Evolutionary conservation across 2,329 filamentous ascomycete genomes (phyloP).

Genomic region (Atkinsonella hypoxylon): DNA sequence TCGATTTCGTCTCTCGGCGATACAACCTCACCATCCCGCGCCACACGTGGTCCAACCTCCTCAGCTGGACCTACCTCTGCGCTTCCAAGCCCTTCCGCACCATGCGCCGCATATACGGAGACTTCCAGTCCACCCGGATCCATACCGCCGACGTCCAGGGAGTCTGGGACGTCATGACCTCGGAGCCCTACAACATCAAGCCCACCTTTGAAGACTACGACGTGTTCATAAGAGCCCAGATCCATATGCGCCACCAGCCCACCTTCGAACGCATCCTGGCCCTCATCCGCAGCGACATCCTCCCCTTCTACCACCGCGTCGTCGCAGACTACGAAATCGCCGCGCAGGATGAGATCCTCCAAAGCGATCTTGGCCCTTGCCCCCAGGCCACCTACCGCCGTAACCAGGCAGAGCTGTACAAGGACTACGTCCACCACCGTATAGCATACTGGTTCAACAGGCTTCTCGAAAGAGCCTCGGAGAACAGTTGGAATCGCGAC

Average conservation of each 20-base stretch:
- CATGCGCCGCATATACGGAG: slow-evolving; percentile 24
- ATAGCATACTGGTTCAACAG: slow-evolving; percentile 17
- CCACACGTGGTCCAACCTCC: slow-evolving; percentile 52
- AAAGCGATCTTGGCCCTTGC: slow-evolving; percentile 11
- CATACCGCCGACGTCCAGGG: slow-evolving; percentile 30
- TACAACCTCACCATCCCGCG: slow-evolving; percentile 46
- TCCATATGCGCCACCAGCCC: slow-evolving; percentile 17
- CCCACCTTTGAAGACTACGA: slow-evolving; percentile 47
- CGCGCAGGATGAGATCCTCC: slow-evolving; percentile 22
- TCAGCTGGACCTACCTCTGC: slow-evolving; percentile 55
- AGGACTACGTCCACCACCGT: slow-evolving; percentile 20
- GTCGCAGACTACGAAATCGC: slow-evolving; percentile 15
- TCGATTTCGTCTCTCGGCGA: slow-evolving; percentile 49
- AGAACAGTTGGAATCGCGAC: slow-evolving; percentile 12
- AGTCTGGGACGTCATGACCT: slow-evolving; percentile 49
- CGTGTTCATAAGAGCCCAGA: slow-evolving; percentile 25
- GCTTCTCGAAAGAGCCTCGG: slow-evolving; percentile 16
- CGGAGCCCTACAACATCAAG: slow-evolving; percentile 40
- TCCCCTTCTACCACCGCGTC: slow-evolving; percentile 24
- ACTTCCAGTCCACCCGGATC: slow-evolving; percentile 21
- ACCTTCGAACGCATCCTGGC: slow-evolving; percentile 20
- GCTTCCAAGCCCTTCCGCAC: slow-evolving; percentile 24
- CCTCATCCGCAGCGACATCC: slow-evolving; percentile 27
- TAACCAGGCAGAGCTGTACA: slow-evolving; percentile 16
- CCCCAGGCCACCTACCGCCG: slow-evolving; percentile 15